phyloP scores from a whole-genome alignment of 2,329 filamentous ascomycete species.

The Penicillium hesseltinei region DNA sequence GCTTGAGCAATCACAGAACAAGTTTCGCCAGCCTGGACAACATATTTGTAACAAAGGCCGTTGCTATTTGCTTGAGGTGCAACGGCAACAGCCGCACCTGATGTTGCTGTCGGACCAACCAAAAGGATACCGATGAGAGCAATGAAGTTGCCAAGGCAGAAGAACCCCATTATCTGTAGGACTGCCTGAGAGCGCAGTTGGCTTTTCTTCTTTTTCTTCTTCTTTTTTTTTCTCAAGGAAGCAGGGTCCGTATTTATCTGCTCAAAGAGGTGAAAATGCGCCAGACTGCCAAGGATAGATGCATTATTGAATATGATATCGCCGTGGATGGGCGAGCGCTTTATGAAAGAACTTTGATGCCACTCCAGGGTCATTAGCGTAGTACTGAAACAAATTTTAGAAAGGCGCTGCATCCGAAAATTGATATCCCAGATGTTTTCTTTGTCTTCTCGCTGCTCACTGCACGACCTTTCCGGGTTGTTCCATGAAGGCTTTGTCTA shows the following conservation, averaged over 20 bases:
- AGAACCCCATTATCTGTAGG: background rate
- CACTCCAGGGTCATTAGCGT: background rate
- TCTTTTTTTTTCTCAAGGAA: background rate
- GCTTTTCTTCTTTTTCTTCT: background rate
- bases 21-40: conserved; percentile 33
- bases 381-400: background rate
- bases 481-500: background rate
- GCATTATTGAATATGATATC: background rate
- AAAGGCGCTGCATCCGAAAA: background rate
- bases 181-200: background rate
- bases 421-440: background rate
- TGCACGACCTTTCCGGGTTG: background rate
- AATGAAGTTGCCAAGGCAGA: background rate
- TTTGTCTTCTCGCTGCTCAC: background rate
- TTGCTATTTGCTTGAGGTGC: background rate
- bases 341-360: background rate
- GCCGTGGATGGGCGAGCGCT: too few relatives aligned
- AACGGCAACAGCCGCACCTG: background rate
- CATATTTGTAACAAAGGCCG: conserved; percentile 37
- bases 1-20: conserved; percentile 37
- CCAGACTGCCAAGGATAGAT: background rate
- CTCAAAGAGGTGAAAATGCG: background rate
- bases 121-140: background rate
- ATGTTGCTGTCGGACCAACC: background rate
- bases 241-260: background rate